Evolutionary conservation across 208 protist species (phyloP), one percentile per base, ranked within the genome.

Genomic region (Vickermania ingenoplastis): DNA sequence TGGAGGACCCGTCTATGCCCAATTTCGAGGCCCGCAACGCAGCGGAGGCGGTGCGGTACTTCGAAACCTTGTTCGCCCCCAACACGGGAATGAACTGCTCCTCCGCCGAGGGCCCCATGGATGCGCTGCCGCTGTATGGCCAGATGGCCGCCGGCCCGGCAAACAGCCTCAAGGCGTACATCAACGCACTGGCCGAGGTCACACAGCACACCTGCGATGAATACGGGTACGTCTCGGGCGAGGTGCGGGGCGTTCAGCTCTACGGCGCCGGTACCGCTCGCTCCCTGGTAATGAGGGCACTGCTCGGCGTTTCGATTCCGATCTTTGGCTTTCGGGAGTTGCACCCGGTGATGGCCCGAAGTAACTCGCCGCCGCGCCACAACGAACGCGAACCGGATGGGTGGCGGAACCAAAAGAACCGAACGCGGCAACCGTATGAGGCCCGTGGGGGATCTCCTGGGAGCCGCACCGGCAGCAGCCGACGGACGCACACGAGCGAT

Each of bases 171-270:
- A 61, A 57, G 11, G 61, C 57, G 36, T 78, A 90, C 59, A 36
- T 74, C 24, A 51, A 63, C 27, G 30, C 65, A 22, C 71, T 93
- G 11, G 73, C 72, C 45, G 55, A 65, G n/a, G 61, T 75, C 1
- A 70, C 73, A 5, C 71, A 70, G 27, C 60, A 71, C 31, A 59
- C 72, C 3, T 89, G 79, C 53, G 54, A 59, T 0, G 50, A 50
- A 22, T 90, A 89, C 58, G 86, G 86, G 23, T 86, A 86, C 71
- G 69, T 80, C 24, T 77, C 82, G 3, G 77, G 75, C 17, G 73
- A 79, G 53, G 59, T 93, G 53, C 82, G 82, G 31, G 86, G 86
- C n/a, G n/a, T 85, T 26, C 83, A 89, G 57, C 24, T 79, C 7
- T 89, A 86, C 59, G 71, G 65, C 29, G 60, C 66, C n/a, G 75